Conservation (phyloP, 1,284 basidiomycete genomes). For the Mycosarcoma maydis region DNA sequence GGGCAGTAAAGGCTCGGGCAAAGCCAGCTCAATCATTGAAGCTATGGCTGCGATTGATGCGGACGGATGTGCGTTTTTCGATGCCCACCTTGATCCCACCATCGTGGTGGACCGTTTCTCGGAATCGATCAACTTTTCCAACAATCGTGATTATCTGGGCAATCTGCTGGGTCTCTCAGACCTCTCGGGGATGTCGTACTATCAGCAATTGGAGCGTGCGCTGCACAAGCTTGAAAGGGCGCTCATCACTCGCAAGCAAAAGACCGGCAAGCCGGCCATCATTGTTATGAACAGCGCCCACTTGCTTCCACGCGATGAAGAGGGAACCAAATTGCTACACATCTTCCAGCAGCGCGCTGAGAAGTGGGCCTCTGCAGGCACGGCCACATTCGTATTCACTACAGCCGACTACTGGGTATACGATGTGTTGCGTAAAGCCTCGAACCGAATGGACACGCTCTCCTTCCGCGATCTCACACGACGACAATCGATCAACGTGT, state of each 20-base stretch:
- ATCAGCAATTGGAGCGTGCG: constrained; percentile 56
- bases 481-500: constrained; percentile 53
- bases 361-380: constrained; percentile 60
- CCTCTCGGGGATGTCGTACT: constrained; percentile 55
- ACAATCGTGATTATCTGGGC: constrained; percentile 62
- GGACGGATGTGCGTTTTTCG: constrained; percentile 62
- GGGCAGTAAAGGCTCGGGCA: constrained; percentile 61
- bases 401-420: constrained; percentile 61
- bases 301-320: constrained; percentile 56
- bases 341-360: constrained; percentile 64
- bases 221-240: constrained; percentile 63
- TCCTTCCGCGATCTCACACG: constrained; percentile 58
- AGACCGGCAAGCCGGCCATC: constrained; percentile 55
- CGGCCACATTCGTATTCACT: constrained; percentile 58
- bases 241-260: constrained; percentile 48
- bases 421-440: constrained; percentile 55
- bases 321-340: constrained; percentile 54
- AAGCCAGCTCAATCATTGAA: constrained; percentile 58
- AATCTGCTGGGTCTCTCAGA: constrained; percentile 60
- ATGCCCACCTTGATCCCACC: constrained; percentile 53
- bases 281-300: constrained; percentile 64
- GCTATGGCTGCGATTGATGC: constrained; percentile 57
- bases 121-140: constrained; percentile 60
- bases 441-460: constrained; percentile 62
- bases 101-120: constrained; percentile 62